A percentile compares a stretch with the other conserved stretches of the same genome.
These are phyloP conservation scores for Aechmea fasciata DNA, from an alignment of 176 grass and related monocot species.

Conservation along the genomic window DNA sequence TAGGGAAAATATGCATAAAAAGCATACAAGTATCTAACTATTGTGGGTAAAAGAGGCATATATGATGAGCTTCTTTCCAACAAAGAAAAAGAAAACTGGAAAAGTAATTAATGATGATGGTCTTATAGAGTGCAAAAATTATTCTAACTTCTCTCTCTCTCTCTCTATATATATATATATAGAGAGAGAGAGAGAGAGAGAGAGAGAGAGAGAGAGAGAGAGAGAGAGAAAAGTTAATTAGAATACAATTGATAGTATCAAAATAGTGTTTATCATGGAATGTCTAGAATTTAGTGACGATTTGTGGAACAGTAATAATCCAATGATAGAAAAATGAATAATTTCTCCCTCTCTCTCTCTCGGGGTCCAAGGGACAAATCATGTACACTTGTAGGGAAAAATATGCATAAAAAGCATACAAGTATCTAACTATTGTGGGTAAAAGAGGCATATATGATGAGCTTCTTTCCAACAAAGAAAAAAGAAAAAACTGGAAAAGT, in stretches of 20 bases:
- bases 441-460: slow-evolving; percentile 19
- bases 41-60: slow-evolving; percentile 13
- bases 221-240: too few species aligned
- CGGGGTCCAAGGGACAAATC: not conserved
- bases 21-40: slow-evolving; percentile 10
- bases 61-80: slow-evolving; percentile 19
- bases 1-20: slow-evolving; percentile 3
- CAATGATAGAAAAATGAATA: too few species aligned
- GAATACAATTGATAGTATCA: too few species aligned
- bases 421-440: slow-evolving; percentile 11
- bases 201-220: too few species aligned
- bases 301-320: too few species aligned
- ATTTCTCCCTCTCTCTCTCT: not conserved
- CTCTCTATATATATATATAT: too few species aligned
- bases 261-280: too few species aligned
- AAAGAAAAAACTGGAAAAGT: slow-evolving; percentile 13
- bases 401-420: slow-evolving; percentile 8
- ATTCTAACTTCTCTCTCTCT: too few species aligned
- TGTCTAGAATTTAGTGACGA: too few species aligned
- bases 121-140: slow-evolving; percentile 7
- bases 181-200: too few species aligned
- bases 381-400: not conserved
- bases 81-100: slow-evolving; percentile 12
- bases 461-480: slow-evolving; percentile 16
- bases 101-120: not conserved